Evolutionary conservation across 495 filamentous ascomycete species (phyloP), one percentile per base, ranked within the genome.

Genomic region (Aspergillus cavernicola): DNA sequence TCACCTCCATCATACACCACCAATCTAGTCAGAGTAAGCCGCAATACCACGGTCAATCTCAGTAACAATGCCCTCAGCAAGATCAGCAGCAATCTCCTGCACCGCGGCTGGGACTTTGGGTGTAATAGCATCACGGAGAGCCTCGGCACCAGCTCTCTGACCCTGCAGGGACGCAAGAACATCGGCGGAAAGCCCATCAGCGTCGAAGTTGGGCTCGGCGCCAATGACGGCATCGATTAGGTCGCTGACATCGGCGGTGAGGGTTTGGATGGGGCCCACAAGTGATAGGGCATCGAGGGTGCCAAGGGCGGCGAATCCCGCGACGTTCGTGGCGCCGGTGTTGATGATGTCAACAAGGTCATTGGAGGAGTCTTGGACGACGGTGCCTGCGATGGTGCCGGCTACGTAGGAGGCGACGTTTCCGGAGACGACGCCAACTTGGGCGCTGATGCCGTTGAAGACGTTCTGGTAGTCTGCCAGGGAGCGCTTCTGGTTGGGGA

Each of bases 141-240:
- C 43, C 50, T 69, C 56, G 44, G 67, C 63, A 19, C 66, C 71
- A 39, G 49, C 50, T 23, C 63, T 61, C 48, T 70, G 59, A 15
- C 56, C 47, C 22, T 57, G 33, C 28, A 75, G 58, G 10, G 54
- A 43, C 20, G 45, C 31, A 19, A 67, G 53, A 40, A 73, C 54
- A 8, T 51, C 39, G 0, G 32, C 52, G 45, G 62, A 65, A n/a
- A 63, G 52, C 23, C 59, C 56, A 32, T 67, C 66, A 10, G 66
- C 49, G 31, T 63, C 63, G 52, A 77, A 66, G 29, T 61, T 41
- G 19, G 40, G 18, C 58, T 72, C 68, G 59, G 71, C 72, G 36
- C 50, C 47, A 47, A 62, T 60, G 32, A 75, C 42, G 43, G 67
- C 66, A 10, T 60, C 45, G 29, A 73, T 44, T 8, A 68, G 53